Evolutionary conservation across 2,329 filamentous ascomycete species (phyloP), one percentile per base, ranked within the genome.

Genomic region (Orbilia blumenaviensis): DNA sequence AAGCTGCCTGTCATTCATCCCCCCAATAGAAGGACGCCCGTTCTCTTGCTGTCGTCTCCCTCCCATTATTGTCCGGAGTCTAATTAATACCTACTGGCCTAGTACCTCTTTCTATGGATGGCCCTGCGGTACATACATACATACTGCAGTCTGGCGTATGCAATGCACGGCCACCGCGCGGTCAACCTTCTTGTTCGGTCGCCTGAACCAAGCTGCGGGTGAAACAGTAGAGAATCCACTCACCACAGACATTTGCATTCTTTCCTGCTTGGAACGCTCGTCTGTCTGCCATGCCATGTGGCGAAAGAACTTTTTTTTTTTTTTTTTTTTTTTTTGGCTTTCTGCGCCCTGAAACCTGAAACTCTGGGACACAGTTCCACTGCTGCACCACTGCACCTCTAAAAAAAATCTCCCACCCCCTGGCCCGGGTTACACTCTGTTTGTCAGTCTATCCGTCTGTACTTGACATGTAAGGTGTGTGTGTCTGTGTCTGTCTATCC

Each of bases 121-220:
- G n/a, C n/a, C n/a, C n/a, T n/a, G n/a, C n/a, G n/a, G n/a, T n/a
- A n/a, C n/a, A n/a, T n/a, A n/a, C n/a, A n/a, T n/a, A n/a, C n/a
- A n/a, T n/a, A 34, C 32, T 32, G 29, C 29, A 32, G 29, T 5
- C 29, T 2, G 32, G 32, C 32, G 32, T 34, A 34, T 34, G 12
- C 42, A 46, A 46, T 48, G 52, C 52, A 36, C 29, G 52, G 32
- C 29, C 29, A 56, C 29, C 52, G 16, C 32, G 12, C 38, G 10
- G 48, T 56, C 29, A 25, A 38, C 52, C 52, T 56, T 56, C 52
- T 56, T 18, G n/a, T 56, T 56, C 32, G 32, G 52, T 56, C 52
- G 52, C 48, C 12, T 27, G 48, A 34, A 32, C 27, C 23, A 23
- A 18, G 18, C 32, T 38, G 32, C 16, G 18, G 32, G 32, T 56